Base-by-base conservation (phyloP, 2,329 filamentous ascomycete genomes). In the Colletotrichum lini region DNA sequence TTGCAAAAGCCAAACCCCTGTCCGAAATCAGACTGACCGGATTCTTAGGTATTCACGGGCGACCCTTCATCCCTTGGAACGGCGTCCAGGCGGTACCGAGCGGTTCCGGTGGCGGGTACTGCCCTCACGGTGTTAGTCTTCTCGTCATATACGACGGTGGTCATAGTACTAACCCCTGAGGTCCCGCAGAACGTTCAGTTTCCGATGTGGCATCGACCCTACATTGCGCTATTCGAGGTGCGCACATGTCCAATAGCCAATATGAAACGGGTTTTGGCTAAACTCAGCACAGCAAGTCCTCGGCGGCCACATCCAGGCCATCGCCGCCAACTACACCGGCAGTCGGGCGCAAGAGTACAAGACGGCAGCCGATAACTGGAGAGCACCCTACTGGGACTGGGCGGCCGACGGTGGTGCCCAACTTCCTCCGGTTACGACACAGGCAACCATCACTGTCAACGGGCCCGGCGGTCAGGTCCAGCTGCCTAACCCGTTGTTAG, bases 311-410 rank as follows among this genome's bases (percentile, higher is more conserved):
- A 85, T 85, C 50, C 82, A 83, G 74, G 76, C 75, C 4, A 84
- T 89, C 23, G 87, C 88, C 21, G 75, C 74, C 15, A 76, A 79
- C 45, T 89, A 88, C 73, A 81, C 80, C 16, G 74, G 66, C 70
- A 75, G 42, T 71, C 80, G 74, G 73, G 80, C 73, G 69, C 74
- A 52, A 67, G 73, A 71, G 44, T 89, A 89, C 73, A 74, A 76
- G 40, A 74, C 79, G 2, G 86, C 87, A 2, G 87, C 86, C 4
- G 78, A 85, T 56, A 78, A 75, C 0, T 80, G 88, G 44, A 82
- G 87, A 38, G 76, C 83, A 16, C 86, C 87, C 2, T 88, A 81
- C 78, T 89, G 87, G 87, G 87, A 89, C 77, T 89, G 86, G 87
- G 86, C 82, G 4, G 69, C 74, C 3, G 76, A 84, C 38, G 60